These are phyloP conservation scores for Claviceps quebecensis DNA, from an alignment of 2,329 filamentous ascomycete species.

Conservation along the genomic window DNA sequence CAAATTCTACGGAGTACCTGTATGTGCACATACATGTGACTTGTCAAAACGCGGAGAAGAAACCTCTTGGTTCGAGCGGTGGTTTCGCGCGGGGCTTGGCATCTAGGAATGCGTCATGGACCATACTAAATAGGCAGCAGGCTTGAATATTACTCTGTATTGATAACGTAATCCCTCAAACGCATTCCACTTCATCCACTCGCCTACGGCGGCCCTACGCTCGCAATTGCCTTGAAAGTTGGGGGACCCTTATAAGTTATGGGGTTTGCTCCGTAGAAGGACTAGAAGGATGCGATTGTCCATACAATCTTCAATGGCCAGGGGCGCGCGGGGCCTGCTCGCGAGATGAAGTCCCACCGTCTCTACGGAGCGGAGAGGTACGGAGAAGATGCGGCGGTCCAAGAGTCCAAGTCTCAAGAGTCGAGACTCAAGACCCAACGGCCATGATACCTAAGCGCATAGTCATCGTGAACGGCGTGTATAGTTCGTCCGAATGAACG, in stretches of 20 bases:
- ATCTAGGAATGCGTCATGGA: no score
- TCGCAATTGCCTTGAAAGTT: background rate
- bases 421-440: background rate
- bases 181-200: background rate
- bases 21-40: no score
- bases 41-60: background rate
- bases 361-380: no score
- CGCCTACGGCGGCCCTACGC: no score
- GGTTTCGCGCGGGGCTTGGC: background rate
- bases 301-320: no score
- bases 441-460: no score
- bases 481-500: background rate
- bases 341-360: no score
- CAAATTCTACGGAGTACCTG: background rate
- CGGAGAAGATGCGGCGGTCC: no score
- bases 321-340: no score
- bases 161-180: background rate
- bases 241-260: background rate
- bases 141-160: background rate
- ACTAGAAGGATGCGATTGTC: no score
- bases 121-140: no score
- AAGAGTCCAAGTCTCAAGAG: background rate
- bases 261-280: background rate
- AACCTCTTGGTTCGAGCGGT: background rate
- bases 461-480: background rate